Base-by-base conservation (phyloP, 148 eudicot species). In the Heliosperma pusillum region DNA sequence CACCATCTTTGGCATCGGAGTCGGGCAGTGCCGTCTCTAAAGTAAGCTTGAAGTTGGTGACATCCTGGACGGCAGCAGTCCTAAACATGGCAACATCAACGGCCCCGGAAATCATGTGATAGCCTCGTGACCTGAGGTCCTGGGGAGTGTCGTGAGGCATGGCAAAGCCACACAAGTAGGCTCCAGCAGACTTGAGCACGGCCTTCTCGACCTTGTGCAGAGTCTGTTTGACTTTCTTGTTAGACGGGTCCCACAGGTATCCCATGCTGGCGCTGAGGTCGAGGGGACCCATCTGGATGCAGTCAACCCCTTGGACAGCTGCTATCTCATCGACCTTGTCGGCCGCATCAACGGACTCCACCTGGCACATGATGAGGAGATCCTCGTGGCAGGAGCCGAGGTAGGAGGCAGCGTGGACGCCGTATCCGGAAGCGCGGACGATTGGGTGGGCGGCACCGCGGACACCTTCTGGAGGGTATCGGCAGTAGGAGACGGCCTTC, bases 181-280 rank as follows among this genome's bases (percentile, higher is more conserved):
- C 85, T 29, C 87, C 91, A 12, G 81, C 86, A 2, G 29, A 22
- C 3, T 22, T 70, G 72, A 88, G 47, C 84, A 88, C 90, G 2
- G 76, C 83, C 71, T 83, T 85, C 88, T 94, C 96, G 0, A 86
- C 83, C 40, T 24, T 59, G 73, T 84, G 64, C 79, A 91, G 27
- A 79, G 77, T 84, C 77, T 87, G 91, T 80, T 72, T 91, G 77
- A 93, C 95, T 77, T 88, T 91, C 90, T 87, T 89, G 69, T 91
- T 77, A 71, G 91, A 95, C 0, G 96, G 98, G 71, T 91, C 98
- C 97, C 95, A 88, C 83, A 94, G 73, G 47, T 87, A 90, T 65
- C 98, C 95, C 86, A 91, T 76, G 66, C 91, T 89, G 0, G 97
- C 97, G 60, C 97, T 91, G 87, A 91, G 74, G 82, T 94, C 98